Evolutionary conservation across 805 yeast genomes (phyloP), one percentile per base, ranked within the genome.

Genomic region (Yarrowia sp.): DNA sequence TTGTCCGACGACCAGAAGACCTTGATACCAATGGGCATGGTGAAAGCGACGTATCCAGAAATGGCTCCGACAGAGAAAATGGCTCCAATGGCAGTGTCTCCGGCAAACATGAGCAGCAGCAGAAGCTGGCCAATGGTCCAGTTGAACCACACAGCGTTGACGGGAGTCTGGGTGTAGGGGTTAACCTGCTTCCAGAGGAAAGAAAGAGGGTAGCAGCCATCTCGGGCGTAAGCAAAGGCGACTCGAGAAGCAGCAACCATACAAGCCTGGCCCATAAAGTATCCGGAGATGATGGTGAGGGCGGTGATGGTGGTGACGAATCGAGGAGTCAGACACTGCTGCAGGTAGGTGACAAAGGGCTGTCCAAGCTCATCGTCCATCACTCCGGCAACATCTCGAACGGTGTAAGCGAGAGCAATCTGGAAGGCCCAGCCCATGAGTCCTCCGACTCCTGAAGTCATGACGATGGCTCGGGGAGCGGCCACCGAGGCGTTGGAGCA

Each of bases 51-150:
- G 70, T 85, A 85, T 0, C 88, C 83, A 14, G 88, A 83, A 70
- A 86, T 85, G 49, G 89, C 90, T 33, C 89, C 89, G 54, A 87
- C 88, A 1, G 89, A 85, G 76, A 87, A 87, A 67, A 86, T 85
- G 46, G 91, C 91, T 32, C 82, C 85, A 68, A 86, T 84, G 56
- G 90, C 88, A 21, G 81, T 79, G 66, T 83, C 85, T 41, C 88
- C 88, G 35, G 86, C 86, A 73, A 86, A 84, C 72, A 86, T 80
- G 67, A 85, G 79, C 65, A 83, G 78, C 67, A 85, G 76, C 22
- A 85, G 76, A 24, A 84, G 78, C 70, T 83, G 83, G 35, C 88
- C 88, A 56, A 85, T 68, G 33, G 80, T 67, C 70, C 80, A 78
- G 75, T 85, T 84, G 69, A 83, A 73, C 83, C 87, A 81, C 26